Base-by-base conservation (phyloP, 2,329 filamentous ascomycete species). In the Neofusicoccum ribis region DNA sequence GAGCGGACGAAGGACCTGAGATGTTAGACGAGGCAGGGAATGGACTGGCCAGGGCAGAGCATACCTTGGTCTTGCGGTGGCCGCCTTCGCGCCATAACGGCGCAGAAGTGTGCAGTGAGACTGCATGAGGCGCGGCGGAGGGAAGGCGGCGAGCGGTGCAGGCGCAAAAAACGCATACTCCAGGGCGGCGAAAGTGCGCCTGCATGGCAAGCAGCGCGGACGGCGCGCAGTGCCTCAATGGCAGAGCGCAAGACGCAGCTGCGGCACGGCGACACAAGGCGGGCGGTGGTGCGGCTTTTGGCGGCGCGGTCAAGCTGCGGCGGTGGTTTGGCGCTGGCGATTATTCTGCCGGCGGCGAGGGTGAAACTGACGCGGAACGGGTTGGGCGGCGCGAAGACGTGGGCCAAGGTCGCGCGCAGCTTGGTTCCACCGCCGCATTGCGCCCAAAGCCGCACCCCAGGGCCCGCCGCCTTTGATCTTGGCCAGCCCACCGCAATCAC, bases 161-260 rank as follows among this genome's bases (percentile, higher is more conserved):
- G 61, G 75, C 71, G 73, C 80, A 81, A 68, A 78, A 74, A 52
- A 80, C 72, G 75, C 79, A 81, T 69, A 73, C 70, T 70, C 73
- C 71, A 34, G 70, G 23, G 49, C 61, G 73, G 69, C 69, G 74
- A n/a, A 47, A n/a, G 11, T 36, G 56, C 9, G 56, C 23, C 46
- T 62, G 59, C 59, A 62, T 62, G 9, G 41, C 39, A 39, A 44
- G 39, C 27, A 6, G 41, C 14, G 14, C 15, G 41, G 41, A 15
- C 41, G 41, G 15, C 41, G 69, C 63, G 12, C 49, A 20, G n/a
- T 51, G 14, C 23, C n/a, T 5, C 20, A 20, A 34, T 31, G 39
- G 9, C 36, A 41, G 9, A 12, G 39, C 23, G 15, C 39, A 44
- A 46, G 39, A 20, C 37, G 20, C 3, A 23, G 67, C 27, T 5